Evolutionary conservation across 345 rosid genomes (phyloP), one percentile per base, ranked within the genome.

Genomic region (Pugionium dolabratum): DNA sequence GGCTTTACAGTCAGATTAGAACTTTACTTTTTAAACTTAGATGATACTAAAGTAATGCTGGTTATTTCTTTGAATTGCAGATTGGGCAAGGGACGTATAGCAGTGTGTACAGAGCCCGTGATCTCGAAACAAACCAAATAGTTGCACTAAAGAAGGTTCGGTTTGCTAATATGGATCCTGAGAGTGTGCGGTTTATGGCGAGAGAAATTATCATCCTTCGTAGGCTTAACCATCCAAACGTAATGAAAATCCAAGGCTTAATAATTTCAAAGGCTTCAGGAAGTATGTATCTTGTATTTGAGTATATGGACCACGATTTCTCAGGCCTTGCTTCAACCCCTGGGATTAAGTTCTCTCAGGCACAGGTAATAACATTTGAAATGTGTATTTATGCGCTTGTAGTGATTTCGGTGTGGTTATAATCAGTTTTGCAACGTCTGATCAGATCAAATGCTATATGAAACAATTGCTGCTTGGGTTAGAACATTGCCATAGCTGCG

Each of bases 61-160:
- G 18, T 18, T 18, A 18, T 18, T 18, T 18, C 18, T 18, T 18
- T 18, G 18, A 18, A 18, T 56, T 82, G 81, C 76, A 85, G 91
- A 83, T 86, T 63, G 91, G 91, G 59, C 91, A 86, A 79, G 91
- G 91, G 75, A 86, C 91, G 56, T 86, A 86, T 55, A 86, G 91
- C 73, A 84, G 78, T 72, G 91, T 86, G 59, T 86, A 86, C 68
- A 79, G 78, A 78, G 89, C 91, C n/a, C 80, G 85, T 59, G 91
- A 86, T 72, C 83, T 84, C 29, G 87, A 86, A 73, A 72, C 89
- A 18, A 79, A 80, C 41, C 79, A 73, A 66, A 74, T 84, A 35
- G 91, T 86, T 62, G 89, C 91, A 6, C 42, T 86, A 37, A 86
- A 86, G 83, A 86, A 86, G 74, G 89, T 86, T 18, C 78, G 87